Conservation (phyloP, 306 rosid species). For the Chamaecrista fasciculata region DNA sequence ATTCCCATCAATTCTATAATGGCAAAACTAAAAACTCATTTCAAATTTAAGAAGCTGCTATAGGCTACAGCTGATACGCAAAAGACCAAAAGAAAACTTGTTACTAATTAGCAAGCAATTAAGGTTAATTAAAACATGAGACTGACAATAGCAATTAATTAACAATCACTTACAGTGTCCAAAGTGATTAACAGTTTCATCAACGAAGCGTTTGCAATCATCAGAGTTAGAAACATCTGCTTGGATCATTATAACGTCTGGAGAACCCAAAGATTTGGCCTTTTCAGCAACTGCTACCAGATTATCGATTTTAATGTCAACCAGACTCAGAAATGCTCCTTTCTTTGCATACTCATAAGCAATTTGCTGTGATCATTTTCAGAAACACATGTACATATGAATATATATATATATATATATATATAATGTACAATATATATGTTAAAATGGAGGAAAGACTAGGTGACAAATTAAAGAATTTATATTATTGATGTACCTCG, state of each 20-base stretch:
- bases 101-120: too few species aligned
- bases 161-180: conserved; percentile 41
- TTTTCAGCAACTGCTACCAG: conserved; percentile 49
- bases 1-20: background rate
- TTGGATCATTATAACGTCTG: conserved; percentile 42
- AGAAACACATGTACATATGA: too few species aligned
- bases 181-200: conserved; percentile 49
- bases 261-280: conserved; percentile 50
- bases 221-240: conserved; percentile 63
- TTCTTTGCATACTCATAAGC: conserved; percentile 76
- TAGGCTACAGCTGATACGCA: too few species aligned
- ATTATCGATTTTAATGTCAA: conserved; percentile 44
- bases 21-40: too few species aligned
- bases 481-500: conserved; percentile 27
- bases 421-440: too few species aligned
- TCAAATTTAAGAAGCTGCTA: too few species aligned
- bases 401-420: background rate
- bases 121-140: too few species aligned
- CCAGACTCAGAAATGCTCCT: conserved; percentile 61
- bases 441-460: too few species aligned
- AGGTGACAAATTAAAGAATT: too few species aligned
- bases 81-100: too few species aligned
- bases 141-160: background rate
- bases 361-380: too few species aligned
- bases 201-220: conserved; percentile 50